These are phyloP conservation scores for Eragrostis nindensis DNA, from an alignment of 176 grass and related monocot genomes.

Conservation along the genomic window DNA sequence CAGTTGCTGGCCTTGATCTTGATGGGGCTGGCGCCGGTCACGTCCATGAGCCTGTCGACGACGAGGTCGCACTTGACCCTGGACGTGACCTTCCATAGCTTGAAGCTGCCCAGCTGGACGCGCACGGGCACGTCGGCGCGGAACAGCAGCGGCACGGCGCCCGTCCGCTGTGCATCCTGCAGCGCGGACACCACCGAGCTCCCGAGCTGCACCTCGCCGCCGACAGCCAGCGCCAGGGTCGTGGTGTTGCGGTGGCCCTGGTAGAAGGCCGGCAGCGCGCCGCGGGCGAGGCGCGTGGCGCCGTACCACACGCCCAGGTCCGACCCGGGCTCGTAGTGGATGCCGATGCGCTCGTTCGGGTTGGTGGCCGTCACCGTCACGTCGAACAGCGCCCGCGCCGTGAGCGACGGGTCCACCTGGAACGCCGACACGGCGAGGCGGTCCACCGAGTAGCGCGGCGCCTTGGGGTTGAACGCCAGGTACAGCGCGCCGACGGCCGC, in stretches of 20 bases:
- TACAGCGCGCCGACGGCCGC: constrained; percentile 52
- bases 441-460: constrained; percentile 86
- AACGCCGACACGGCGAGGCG: constrained; percentile 60
- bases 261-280: constrained; percentile 72
- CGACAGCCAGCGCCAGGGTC: constrained; percentile 55
- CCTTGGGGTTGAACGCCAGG: constrained; percentile 65
- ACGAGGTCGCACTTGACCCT: constrained; percentile 73
- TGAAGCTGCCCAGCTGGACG: constrained; percentile 59
- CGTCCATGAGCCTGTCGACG: constrained; percentile 72
- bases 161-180: constrained; percentile 58
- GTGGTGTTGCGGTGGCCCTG: constrained; percentile 84
- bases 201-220: constrained; percentile 62
- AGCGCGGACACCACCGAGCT: constrained; percentile 45
- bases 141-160: constrained; percentile 66
- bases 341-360: constrained; percentile 67
- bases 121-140: constrained; percentile 75
- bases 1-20: constrained; percentile 93
- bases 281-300: constrained; percentile 39
- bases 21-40: constrained; percentile 50
- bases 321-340: constrained; percentile 69
- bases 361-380: constrained; percentile 73
- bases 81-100: constrained; percentile 69
- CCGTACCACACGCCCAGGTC: constrained; percentile 61
- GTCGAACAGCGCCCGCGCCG: constrained; percentile 62
- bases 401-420: constrained; percentile 40